Evolutionary conservation across 306 rosid genomes (phyloP).

Genomic region (Prunus campanulata): DNA sequence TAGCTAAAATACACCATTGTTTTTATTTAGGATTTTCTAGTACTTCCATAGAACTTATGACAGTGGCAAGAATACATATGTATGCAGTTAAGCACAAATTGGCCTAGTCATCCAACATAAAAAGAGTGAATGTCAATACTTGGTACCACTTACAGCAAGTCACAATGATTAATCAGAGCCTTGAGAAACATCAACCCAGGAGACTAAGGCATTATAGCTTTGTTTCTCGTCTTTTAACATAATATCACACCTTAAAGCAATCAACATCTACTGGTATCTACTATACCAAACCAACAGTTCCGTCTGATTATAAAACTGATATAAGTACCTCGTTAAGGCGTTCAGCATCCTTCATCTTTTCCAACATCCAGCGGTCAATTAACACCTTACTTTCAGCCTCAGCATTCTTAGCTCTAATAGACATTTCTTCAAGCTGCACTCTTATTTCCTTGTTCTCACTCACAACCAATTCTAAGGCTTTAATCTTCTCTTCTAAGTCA

Average conservation of each 20-base stretch:
- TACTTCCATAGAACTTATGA: not conserved
- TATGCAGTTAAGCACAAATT: not conserved
- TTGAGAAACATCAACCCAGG: not conserved
- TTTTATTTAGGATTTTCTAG: not conserved
- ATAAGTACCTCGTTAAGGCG: constrained; percentile 85
- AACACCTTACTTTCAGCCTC: constrained; percentile 91
- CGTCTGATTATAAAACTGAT: constrained; percentile 1
- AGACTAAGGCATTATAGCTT: not conserved
- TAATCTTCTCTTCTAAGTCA: constrained; percentile 73
- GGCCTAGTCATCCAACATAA: not conserved
- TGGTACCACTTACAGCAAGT: not conserved
- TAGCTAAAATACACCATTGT: not conserved
- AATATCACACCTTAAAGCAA: not conserved
- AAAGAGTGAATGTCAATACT: not conserved
- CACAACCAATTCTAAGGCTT: constrained; percentile 64
- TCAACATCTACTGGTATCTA: constrained; percentile 14
- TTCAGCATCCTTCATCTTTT: constrained; percentile 99
- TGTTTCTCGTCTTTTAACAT: not conserved
- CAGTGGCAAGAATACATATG: not conserved
- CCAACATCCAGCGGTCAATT: constrained; percentile 94
- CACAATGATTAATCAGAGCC: not conserved
- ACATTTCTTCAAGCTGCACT: constrained; percentile 61
- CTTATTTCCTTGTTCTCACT: constrained; percentile 75
- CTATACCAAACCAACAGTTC: constrained; percentile 1
- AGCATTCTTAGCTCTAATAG: constrained; percentile 59